Conservation (phyloP, 2,329 filamentous ascomycete genomes). For the Metarhizium robertsii region DNA sequence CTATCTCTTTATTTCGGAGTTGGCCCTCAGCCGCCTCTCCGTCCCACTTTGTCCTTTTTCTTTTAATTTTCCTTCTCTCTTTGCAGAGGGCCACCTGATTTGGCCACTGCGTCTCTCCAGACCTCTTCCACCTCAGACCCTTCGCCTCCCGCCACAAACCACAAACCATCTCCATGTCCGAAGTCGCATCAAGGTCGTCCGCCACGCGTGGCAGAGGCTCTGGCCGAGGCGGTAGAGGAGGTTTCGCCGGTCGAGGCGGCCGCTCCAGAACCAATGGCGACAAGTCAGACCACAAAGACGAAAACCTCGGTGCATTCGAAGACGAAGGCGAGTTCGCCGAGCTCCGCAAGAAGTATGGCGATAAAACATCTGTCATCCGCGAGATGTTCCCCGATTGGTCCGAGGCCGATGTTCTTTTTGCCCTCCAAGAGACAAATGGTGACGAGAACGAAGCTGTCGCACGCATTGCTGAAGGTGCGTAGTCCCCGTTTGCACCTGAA, state of each 20-base stretch:
- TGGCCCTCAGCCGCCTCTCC: slow-evolving; percentile 15
- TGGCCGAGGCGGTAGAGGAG: slow-evolving; percentile 74
- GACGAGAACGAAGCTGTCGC: slow-evolving; percentile 67
- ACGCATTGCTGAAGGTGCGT: slow-evolving; percentile 67
- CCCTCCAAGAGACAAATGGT: slow-evolving; percentile 78
- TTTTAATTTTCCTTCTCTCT: slow-evolving; percentile 20
- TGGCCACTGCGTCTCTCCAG: slow-evolving; percentile 3
- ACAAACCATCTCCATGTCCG: slow-evolving; percentile 64
- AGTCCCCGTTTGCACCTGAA: slow-evolving; percentile 13
- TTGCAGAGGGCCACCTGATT: slow-evolving; percentile 20
- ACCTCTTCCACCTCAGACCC: slow-evolving; percentile 16
- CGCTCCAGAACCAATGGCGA: slow-evolving; percentile 65
- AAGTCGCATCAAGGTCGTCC: slow-evolving; percentile 77
- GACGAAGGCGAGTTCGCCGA: slow-evolving; percentile 87
- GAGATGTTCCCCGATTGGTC: slow-evolving; percentile 96
- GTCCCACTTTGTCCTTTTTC: slow-evolving; percentile 15
- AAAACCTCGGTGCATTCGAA: slow-evolving; percentile 51
- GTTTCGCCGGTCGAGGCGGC: slow-evolving; percentile 63
- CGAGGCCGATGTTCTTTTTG: slow-evolving; percentile 87
- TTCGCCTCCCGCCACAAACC: slow-evolving; percentile 64
- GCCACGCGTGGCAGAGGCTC: slow-evolving; percentile 85
- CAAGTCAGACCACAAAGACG: slow-evolving; percentile 44
- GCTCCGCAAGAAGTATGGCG: slow-evolving; percentile 81
- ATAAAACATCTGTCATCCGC: slow-evolving; percentile 71
- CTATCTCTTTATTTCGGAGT: slow-evolving; percentile 19